Percentiles rank a stretch among this genome's conserved stretches.
phyloP scores from a whole-genome alignment of 164 flowering plant genomes.

The Aristolochia fimbriata region DNA sequence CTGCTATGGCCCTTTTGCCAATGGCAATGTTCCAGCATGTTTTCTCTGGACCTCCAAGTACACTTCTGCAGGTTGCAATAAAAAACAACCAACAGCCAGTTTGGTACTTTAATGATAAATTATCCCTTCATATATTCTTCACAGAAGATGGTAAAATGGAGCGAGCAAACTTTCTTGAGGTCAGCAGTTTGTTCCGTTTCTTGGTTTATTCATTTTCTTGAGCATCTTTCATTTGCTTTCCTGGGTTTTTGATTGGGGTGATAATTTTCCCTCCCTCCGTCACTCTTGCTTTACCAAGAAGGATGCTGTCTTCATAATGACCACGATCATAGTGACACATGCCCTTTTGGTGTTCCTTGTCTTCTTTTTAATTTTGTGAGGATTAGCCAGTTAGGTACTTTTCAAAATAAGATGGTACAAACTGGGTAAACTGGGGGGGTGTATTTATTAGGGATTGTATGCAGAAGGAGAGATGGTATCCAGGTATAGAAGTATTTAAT shows the following conservation, averaged over 20 bases:
- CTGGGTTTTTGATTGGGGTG: not conserved
- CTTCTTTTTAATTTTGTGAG: no score
- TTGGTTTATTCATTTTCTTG: not conserved
- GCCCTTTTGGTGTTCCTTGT: no score
- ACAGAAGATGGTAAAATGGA: slow-evolving; percentile 96
- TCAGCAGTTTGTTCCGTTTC: slow-evolving; percentile 10
- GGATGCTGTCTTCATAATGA: no score
- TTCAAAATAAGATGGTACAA: no score
- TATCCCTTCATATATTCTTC: slow-evolving; percentile 51
- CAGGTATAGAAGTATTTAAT: no score
- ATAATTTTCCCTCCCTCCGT: not conserved
- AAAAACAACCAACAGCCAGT: slow-evolving; percentile 98
- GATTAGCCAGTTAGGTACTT: no score
- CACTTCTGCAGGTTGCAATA: slow-evolving; percentile 89
- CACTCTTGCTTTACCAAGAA: no score
- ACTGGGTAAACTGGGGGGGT: no score
- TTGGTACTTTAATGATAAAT: slow-evolving; percentile 88
- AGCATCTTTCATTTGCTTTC: slow-evolving; percentile 1
- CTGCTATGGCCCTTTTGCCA: slow-evolving; percentile 71
- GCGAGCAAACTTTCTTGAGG: slow-evolving; percentile 84
- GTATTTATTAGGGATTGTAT: no score
- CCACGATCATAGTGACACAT: no score
- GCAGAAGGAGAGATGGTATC: no score
- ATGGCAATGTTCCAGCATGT: slow-evolving; percentile 81
- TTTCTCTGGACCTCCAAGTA: slow-evolving; percentile 74